Percentiles rank a stretch among this genome's conserved stretches.
Evolutionary conservation across 768 basidiomycete genomes (phyloP).

Genomic region (Lepiota venenata): DNA sequence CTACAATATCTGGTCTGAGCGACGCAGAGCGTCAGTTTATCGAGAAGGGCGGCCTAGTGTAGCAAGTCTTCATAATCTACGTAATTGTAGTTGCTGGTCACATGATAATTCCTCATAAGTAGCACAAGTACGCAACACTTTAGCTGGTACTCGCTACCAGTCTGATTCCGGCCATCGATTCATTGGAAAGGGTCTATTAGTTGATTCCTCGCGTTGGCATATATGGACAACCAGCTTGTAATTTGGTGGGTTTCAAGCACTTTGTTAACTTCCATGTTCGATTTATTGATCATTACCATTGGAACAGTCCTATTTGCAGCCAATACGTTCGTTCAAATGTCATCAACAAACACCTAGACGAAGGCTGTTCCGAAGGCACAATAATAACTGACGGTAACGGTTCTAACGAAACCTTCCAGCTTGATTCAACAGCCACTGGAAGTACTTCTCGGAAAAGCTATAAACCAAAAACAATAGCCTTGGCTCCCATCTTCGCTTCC

Average conservation of each 20-base stretch:
- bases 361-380: slow-evolving; percentile 28
- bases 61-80: background rate
- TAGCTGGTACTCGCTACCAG: too few species aligned
- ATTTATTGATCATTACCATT: background rate
- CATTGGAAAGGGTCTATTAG: too few species aligned
- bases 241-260: background rate
- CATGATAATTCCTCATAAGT: too few species aligned
- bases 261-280: background rate
- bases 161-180: too few species aligned
- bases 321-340: slow-evolving; percentile 31
- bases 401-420: slow-evolving; percentile 4
- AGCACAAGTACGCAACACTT: too few species aligned
- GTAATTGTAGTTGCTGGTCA: too few species aligned
- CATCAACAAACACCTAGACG: slow-evolving; percentile 55
- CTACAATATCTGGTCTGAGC: background rate
- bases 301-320: slow-evolving; percentile 47
- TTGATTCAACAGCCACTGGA: background rate
- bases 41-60: slow-evolving; percentile 7
- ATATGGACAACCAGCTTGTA: slow-evolving; percentile 6
- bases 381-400: background rate
- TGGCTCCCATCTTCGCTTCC: slow-evolving; percentile 42
- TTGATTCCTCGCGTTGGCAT: background rate
- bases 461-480: slow-evolving; percentile 11
- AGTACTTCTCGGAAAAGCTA: slow-evolving; percentile 10
- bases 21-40: slow-evolving; percentile 5